Evolutionary conservation across 768 basidiomycete species (phyloP).

Genomic region (Lentinula raphanica): DNA sequence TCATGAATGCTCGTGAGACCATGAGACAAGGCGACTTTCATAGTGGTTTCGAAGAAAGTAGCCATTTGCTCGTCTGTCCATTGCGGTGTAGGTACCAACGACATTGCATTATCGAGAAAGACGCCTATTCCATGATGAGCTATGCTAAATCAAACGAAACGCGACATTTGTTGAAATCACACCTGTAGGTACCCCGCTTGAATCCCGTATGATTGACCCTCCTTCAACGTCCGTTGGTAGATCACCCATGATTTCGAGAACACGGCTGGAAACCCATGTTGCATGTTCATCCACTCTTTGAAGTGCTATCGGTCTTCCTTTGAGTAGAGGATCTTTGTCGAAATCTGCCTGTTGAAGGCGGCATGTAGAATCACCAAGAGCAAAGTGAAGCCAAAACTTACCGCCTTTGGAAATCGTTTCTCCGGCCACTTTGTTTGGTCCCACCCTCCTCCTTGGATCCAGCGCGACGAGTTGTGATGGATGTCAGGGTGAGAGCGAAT

Average conservation of each 20-base stretch:
- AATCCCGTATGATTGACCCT: slow-evolving; percentile 67
- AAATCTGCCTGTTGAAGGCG: slow-evolving; percentile 59
- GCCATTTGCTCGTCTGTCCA: slow-evolving; percentile 56
- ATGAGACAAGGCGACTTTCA: slow-evolving; percentile 63
- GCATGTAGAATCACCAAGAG: neutral
- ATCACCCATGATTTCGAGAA: slow-evolving; percentile 57
- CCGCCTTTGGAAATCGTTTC: slow-evolving; percentile 66
- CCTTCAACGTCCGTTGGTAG: slow-evolving; percentile 66
- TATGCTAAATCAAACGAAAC: neutral
- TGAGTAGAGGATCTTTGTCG: slow-evolving; percentile 60
- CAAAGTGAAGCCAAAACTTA: slow-evolving; percentile 23
- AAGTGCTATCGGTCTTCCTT: slow-evolving; percentile 67
- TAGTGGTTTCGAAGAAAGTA: slow-evolving; percentile 57
- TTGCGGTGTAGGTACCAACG: slow-evolving; percentile 60
- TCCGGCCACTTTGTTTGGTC: slow-evolving; percentile 80
- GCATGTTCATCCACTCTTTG: slow-evolving; percentile 81
- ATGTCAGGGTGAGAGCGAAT: slow-evolving; percentile 55
- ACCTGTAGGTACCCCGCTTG: slow-evolving; percentile 65
- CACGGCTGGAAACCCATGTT: slow-evolving; percentile 74
- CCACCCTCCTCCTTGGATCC: slow-evolving; percentile 91
- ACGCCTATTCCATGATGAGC: slow-evolving; percentile 38
- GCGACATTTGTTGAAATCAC: neutral
- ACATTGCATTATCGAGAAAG: slow-evolving; percentile 87
- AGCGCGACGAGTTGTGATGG: slow-evolving; percentile 44
- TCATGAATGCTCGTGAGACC: slow-evolving; percentile 90